Percentiles rank a stretch among this genome's conserved stretches.
These are phyloP conservation scores for Saturnispora sekii DNA, from an alignment of 805 yeast genomes.

Conservation along the genomic window DNA sequence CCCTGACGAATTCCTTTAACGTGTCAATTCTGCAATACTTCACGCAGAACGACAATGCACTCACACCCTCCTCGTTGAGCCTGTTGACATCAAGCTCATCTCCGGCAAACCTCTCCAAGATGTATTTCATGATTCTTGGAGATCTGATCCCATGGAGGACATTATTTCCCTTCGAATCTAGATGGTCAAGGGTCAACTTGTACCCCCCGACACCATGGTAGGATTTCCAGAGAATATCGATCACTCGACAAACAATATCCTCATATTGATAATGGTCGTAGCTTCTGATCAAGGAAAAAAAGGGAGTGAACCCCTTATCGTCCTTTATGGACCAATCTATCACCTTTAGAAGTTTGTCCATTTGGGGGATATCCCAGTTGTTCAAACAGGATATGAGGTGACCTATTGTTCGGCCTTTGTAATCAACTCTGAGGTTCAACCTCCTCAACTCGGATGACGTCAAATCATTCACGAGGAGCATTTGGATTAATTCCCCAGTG, in stretches of 20 bases:
- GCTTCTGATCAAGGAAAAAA: constrained; percentile 64
- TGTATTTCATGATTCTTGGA: constrained; percentile 33
- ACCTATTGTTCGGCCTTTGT: constrained; percentile 50
- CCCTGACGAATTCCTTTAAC: constrained; percentile 39
- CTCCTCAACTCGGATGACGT: constrained; percentile 35
- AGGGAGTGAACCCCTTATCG: constrained; percentile 61
- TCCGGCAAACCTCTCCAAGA: constrained; percentile 30
- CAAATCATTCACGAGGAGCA: constrained; percentile 28
- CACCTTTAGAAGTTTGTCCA: not conserved
- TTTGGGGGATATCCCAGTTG: not conserved
- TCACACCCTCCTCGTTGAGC: constrained; percentile 44
- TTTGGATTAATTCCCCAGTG: constrained; percentile 34
- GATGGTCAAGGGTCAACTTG: constrained; percentile 43
- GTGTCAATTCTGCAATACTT: constrained; percentile 61
- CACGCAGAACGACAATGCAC: constrained; percentile 65
- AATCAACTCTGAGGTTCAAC: constrained; percentile 46
- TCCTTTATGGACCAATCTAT: constrained; percentile 62
- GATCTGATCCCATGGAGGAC: constrained; percentile 58
- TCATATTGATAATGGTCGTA: constrained; percentile 68
- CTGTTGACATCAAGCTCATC: constrained; percentile 42
- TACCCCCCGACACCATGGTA: constrained; percentile 31
- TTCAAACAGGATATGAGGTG: constrained; percentile 42
- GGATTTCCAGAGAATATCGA: constrained; percentile 36
- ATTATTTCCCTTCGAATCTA: constrained; percentile 66
- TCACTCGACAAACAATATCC: constrained; percentile 28